These are phyloP conservation scores for Senna siamea DNA, from an alignment of 306 rosid species.

Conservation along the genomic window DNA sequence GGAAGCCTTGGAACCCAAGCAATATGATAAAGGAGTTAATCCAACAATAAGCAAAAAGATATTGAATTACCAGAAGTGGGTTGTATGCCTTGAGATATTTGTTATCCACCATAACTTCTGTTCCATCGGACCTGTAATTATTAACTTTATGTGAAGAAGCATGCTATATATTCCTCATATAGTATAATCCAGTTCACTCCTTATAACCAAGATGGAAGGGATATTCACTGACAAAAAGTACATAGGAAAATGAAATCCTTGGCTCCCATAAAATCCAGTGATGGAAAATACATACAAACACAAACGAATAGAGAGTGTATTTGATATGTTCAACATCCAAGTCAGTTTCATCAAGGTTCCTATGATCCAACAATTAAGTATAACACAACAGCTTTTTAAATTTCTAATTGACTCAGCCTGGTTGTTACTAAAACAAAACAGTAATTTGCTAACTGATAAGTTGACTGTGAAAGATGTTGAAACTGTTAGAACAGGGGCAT, in stretches of 20 bases:
- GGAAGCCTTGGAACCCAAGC: slow-evolving; percentile 11
- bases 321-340: no score
- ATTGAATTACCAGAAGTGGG: slow-evolving; percentile 78
- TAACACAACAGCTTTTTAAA: neutral
- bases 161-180: slow-evolving; percentile 13
- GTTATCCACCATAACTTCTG: slow-evolving; percentile 88
- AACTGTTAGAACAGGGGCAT: neutral
- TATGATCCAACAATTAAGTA: no score
- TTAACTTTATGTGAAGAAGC: slow-evolving; percentile 30
- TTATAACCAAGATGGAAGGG: slow-evolving; percentile 2
- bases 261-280: neutral
- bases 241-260: slow-evolving; percentile 21
- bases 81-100: slow-evolving; percentile 75
- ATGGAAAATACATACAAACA: neutral
- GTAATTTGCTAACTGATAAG: neutral
- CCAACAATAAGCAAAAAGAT: neutral
- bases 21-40: slow-evolving; percentile 20
- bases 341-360: neutral
- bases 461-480: neutral
- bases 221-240: neutral
- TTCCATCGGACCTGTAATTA: slow-evolving; percentile 74
- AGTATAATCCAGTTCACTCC: neutral
- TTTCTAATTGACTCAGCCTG: neutral
- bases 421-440: neutral
- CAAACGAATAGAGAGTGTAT: neutral